A percentile compares a stretch with the other conserved stretches of the same genome.
Evolutionary conservation across 2,329 filamentous ascomycete genomes (phyloP).

Genomic region (Phyllosticta citrichinensis): DNA sequence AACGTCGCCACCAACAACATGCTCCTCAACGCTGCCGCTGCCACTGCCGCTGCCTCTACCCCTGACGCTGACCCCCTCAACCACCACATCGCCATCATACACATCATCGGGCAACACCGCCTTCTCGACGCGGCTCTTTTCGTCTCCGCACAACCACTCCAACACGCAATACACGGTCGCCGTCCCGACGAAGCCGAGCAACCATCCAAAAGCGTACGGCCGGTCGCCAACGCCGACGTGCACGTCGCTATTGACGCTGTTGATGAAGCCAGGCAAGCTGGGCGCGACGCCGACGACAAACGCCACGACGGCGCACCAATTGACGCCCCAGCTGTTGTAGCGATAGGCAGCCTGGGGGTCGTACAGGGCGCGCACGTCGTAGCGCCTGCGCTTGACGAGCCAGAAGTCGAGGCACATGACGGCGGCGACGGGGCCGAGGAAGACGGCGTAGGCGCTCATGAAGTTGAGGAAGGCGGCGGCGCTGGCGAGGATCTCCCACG

Average conservation of each 20-base stretch:
- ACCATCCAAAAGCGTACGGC: slow-evolving; percentile 57
- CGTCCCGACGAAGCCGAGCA: slow-evolving; percentile 50
- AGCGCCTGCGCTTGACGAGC: slow-evolving; percentile 41
- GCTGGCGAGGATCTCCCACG: slow-evolving; percentile 37
- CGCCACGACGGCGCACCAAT: slow-evolving; percentile 50
- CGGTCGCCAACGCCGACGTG: slow-evolving; percentile 37
- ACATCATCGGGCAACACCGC: slow-evolving; percentile 30
- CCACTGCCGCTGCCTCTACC: not conserved
- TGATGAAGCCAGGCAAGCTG: slow-evolving; percentile 46
- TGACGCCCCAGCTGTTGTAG: slow-evolving; percentile 42
- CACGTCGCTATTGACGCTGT: slow-evolving; percentile 31
- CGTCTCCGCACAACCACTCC: slow-evolving; percentile 39
- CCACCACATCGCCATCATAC: slow-evolving; percentile 14
- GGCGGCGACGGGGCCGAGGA: slow-evolving; percentile 53
- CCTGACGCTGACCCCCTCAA: slow-evolving; percentile 16
- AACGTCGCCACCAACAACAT: not conserved
- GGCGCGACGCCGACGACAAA: slow-evolving; percentile 49
- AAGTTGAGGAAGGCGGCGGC: slow-evolving; percentile 43
- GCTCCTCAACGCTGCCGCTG: not conserved
- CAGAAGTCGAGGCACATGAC: slow-evolving; percentile 54
- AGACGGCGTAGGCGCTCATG: slow-evolving; percentile 56
- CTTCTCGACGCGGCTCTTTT: slow-evolving; percentile 38
- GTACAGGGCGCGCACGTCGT: slow-evolving; percentile 44
- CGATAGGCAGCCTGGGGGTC: slow-evolving; percentile 40
- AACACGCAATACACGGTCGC: slow-evolving; percentile 45